These are phyloP conservation scores for Citrullus colocynthis DNA, from an alignment of 306 rosid genomes.

Conservation along the genomic window DNA sequence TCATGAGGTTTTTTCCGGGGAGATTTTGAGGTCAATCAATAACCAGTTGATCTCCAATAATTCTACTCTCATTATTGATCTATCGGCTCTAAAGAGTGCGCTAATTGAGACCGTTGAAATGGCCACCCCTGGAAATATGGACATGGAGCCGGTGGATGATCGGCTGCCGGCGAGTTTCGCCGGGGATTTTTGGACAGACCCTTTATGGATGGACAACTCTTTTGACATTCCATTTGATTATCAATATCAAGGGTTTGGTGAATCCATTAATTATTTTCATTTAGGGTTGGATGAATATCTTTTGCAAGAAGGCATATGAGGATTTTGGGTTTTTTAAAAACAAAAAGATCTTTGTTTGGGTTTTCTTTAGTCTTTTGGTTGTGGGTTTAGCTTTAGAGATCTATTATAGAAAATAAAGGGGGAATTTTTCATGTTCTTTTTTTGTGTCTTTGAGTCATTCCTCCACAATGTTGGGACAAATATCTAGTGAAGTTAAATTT, in stretches of 20 bases:
- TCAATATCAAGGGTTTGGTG: neutral
- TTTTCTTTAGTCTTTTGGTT: neutral
- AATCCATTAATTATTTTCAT: neutral
- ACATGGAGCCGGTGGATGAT: neutral
- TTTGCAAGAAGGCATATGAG: neutral
- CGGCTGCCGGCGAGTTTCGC: neutral
- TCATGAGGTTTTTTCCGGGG: neutral
- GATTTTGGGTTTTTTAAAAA: no score
- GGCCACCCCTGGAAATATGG: neutral
- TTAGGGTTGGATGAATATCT: neutral
- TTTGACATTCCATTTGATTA: neutral
- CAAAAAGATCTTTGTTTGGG: no score
- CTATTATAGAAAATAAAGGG: neutral
- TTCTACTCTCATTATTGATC: neutral
- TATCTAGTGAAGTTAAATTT: neutral
- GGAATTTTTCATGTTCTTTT: neutral
- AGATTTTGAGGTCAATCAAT: neutral
- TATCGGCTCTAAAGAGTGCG: neutral
- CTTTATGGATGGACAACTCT: neutral
- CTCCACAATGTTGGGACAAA: neutral
- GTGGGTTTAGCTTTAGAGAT: neutral
- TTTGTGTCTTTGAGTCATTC: neutral
- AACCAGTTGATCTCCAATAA: no score
- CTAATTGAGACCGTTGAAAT: neutral
- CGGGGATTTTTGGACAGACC: constrained; percentile 4